phyloP scores from a whole-genome alignment of 2,329 filamentous ascomycete genomes.

The Fusarium sp. region DNA sequence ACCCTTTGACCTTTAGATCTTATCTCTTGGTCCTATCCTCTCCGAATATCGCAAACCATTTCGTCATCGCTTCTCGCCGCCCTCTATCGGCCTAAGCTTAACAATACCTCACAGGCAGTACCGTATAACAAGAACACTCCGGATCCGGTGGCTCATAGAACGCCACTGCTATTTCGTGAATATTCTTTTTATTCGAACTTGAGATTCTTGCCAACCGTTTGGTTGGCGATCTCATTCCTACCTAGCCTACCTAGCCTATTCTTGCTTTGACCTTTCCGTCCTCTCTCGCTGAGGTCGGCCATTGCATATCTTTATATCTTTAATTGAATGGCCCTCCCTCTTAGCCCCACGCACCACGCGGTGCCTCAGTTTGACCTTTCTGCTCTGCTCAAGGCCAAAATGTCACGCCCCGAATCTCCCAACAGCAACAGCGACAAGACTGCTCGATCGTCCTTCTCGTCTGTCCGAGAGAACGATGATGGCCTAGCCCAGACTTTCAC shows the following conservation, averaged over 20 bases:
- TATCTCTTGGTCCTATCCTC: constrained; percentile 20
- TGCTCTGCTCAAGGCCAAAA: constrained; percentile 52
- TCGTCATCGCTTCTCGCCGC: constrained; percentile 36
- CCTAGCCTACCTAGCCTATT: neutral
- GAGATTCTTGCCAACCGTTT: constrained; percentile 34
- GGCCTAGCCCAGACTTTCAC: constrained; percentile 72
- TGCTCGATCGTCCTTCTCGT: constrained; percentile 69
- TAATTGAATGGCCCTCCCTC: constrained; percentile 50
- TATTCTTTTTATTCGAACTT: constrained; percentile 21
- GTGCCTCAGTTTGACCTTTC: constrained; percentile 53
- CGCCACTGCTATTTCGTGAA: constrained; percentile 33
- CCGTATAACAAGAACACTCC: constrained; percentile 21
- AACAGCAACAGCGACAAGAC: constrained; percentile 51
- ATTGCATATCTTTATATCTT: constrained; percentile 29
- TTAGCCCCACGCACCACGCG: constrained; percentile 49
- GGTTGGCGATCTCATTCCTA: constrained; percentile 37
- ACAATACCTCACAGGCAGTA: constrained; percentile 7
- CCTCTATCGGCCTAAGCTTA: constrained; percentile 22
- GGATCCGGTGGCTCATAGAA: constrained; percentile 39
- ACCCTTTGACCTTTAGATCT: constrained; percentile 10
- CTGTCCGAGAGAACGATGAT: constrained; percentile 69
- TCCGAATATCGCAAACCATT: constrained; percentile 26
- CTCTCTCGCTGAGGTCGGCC: constrained; percentile 35
- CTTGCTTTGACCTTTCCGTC: constrained; percentile 12
- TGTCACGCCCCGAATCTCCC: constrained; percentile 54